Base-by-base conservation (phyloP, 768 basidiomycete species). In the Saitozyma podzolica region DNA sequence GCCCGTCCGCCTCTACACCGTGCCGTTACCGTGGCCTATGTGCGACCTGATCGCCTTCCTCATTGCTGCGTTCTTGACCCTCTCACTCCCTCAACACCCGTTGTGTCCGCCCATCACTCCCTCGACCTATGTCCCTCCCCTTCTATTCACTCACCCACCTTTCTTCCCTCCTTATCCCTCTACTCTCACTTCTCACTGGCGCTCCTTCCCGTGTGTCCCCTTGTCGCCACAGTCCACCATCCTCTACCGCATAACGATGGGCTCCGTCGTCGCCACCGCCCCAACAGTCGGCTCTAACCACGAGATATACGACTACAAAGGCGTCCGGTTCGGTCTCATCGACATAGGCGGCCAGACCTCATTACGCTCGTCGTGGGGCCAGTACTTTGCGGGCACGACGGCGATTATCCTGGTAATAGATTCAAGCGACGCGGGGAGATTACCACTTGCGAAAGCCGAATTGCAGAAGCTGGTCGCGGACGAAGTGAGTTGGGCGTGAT, bases 301-400 rank as follows among this genome's bases (percentile, higher is more conserved):
- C 63, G 77, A 78, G 71, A 74, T 73, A 41, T 79, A 79, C 73
- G 76, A 79, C 51, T 79, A 79, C 64, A 78, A 79, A 62, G 78
- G 78, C 53, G 77, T 80, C 47, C 67, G 73, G 54, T 77, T 80
- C 61, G 76, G 73, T 2, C 54, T 80, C 17, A 74, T 78, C 51
- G 79, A 80, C 63, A 76, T 80, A 14, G 79, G 78, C 39, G 79
- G 79, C n/a, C 79, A 80, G 61, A 74, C 77, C 3, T 62, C 69
- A 9, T 58, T 79, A 13, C 59, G 79, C 16, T 62, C 65, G 7
- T 65, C 64, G 19, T 80, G 79, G 79, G 58, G 64, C 13, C 78
- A 80, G 59, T 80, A 80, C 60, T 80, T 77, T 49, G 40, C 47
- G 16, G 68, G 76, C 7, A 77, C 78, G 10, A 68, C 70, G 20